Evolutionary conservation across 1,284 basidiomycete species (phyloP), one percentile per base, ranked within the genome.

Genomic region (Ganoderma lingzhi): DNA sequence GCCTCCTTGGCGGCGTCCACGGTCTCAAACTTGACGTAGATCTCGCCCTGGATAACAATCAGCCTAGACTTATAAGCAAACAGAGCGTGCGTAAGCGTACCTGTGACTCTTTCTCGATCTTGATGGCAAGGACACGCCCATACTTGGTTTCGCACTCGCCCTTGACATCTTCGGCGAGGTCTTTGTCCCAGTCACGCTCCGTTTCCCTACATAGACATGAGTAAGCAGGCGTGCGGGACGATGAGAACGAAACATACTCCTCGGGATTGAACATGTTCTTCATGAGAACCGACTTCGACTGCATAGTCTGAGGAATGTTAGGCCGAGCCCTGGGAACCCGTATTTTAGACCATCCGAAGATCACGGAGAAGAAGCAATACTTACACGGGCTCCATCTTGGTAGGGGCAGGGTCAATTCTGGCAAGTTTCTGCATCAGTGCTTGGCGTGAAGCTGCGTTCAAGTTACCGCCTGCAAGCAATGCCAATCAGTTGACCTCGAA

Each of bases 391-490:
- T 89, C 85, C 73, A 87, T 84, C 75, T 84, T 84, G 66, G 84
- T 80, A 60, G 87, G 81, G 53, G 90, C 80, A 65, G 88, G 85
- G 75, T 96, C 94, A 81, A 88, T 94, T 85, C 96, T 95, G 80
- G 96, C 96, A 87, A 98, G 93, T 90, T 98, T 98, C 84, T 96
- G 95, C 96, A 98, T 98, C 84, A 98, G 93, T 82, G 96, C 95
- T 87, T 97, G 96, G 83, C 96, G 93, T 79, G 95, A 95, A 76
- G 93, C 94, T 85, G 93, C 94, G 84, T 97, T 97, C 85, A 97
- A 88, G 86, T 96, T 95, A 91, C 93, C 93, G 82, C 92, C 92
- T 93, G 44, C 10, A 17, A 63, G 19, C 9, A 0, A 17, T 19
- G 6, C 0, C 59, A 37, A 12, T 62, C 68, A 10, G 64, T 63